Conservation (phyloP, 306 rosid genomes). For the Glycyrrhiza uralensis region DNA sequence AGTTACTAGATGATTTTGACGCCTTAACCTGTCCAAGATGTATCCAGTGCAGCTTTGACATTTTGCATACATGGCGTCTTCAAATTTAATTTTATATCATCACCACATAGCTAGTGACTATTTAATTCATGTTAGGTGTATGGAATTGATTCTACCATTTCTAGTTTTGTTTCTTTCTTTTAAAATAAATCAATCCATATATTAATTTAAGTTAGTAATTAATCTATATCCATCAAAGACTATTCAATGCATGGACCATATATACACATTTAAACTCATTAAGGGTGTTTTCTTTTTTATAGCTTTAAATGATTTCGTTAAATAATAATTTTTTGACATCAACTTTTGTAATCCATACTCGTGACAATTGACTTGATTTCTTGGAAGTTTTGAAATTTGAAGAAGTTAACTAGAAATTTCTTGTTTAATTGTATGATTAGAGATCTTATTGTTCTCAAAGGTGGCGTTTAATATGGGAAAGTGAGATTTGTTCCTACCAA, state of each 20-base stretch:
- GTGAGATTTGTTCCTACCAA: too few relatives aligned
- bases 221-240: background rate
- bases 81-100: constrained; percentile 10
- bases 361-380: background rate
- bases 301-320: background rate
- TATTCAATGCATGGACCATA: background rate
- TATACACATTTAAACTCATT: background rate
- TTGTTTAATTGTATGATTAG: too few relatives aligned
- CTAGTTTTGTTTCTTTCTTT: background rate
- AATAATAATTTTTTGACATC: background rate
- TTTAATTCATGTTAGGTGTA: constrained; percentile 20
- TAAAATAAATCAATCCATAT: background rate
- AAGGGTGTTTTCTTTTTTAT: background rate
- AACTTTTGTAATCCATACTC: background rate
- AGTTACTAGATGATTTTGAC: constrained; percentile 30
- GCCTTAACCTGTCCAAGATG: constrained; percentile 1
- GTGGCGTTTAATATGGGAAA: too few relatives aligned
- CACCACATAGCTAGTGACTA: background rate
- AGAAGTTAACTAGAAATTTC: background rate
- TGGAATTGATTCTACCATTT: background rate
- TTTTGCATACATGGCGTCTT: background rate
- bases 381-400: background rate
- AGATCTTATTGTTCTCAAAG: too few relatives aligned
- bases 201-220: background rate
- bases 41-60: constrained; percentile 13